phyloP scores from a whole-genome alignment of 768 basidiomycete genomes.

The Sporobolomyces pararoseus region DNA sequence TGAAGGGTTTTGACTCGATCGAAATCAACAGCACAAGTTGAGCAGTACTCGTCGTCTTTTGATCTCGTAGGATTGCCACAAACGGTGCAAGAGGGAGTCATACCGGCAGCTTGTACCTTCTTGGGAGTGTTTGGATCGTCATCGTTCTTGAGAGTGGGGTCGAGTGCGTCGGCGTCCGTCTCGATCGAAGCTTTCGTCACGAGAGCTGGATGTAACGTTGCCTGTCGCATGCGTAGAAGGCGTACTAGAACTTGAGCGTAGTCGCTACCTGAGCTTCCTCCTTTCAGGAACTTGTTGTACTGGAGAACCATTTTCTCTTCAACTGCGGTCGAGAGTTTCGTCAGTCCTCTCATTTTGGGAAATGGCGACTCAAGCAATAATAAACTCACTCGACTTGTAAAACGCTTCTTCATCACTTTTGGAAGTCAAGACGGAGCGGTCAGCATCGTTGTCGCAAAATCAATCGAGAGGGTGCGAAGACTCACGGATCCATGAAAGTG shows the following conservation, averaged over 20 bases:
- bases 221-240: conserved; percentile 72
- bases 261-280: conserved; percentile 54
- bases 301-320: conserved; percentile 54
- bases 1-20: conserved; percentile 55
- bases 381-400: conserved; percentile 56
- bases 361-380: background rate
- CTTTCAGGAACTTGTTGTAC: conserved; percentile 64
- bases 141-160: conserved; percentile 50
- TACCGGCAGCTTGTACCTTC: background rate
- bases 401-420: conserved; percentile 70
- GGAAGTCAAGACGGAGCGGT: no score
- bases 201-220: conserved; percentile 52
- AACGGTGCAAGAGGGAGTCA: conserved; percentile 3
- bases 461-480: background rate
- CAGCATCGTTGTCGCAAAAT: no score
- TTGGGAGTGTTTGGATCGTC: background rate
- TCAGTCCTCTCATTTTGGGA: background rate
- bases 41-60: conserved; percentile 54
- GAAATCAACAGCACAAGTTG: conserved; percentile 58
- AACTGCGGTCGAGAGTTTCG: conserved; percentile 51
- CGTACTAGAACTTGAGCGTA: conserved; percentile 51
- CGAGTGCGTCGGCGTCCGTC: conserved; percentile 58
- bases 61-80: conserved; percentile 6
- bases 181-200: conserved; percentile 29
- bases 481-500: conserved; percentile 59